Percentiles rank a stretch among this genome's conserved stretches.
phyloP scores from a whole-genome alignment of 2,329 filamentous ascomycete species.

The Sporothrix phasma region DNA sequence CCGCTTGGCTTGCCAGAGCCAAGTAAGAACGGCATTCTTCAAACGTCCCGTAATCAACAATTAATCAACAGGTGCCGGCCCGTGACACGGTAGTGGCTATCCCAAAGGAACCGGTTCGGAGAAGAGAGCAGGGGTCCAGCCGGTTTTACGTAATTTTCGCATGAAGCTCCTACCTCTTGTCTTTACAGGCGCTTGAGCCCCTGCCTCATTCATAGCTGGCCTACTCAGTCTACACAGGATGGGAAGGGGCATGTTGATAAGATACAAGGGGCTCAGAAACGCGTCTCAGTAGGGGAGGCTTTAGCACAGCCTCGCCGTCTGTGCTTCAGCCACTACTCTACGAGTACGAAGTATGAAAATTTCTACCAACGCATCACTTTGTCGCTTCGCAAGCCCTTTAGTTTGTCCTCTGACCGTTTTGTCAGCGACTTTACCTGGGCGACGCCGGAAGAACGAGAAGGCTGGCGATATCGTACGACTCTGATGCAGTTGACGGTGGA shows the following conservation, averaged over 20 bases:
- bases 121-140: background rate
- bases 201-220: background rate
- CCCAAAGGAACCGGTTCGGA: too few species aligned
- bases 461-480: conserved; percentile 15
- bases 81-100: background rate
- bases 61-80: background rate
- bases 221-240: too few species aligned
- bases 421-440: background rate
- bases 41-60: too few species aligned
- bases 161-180: background rate
- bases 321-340: background rate
- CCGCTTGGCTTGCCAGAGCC: too few species aligned
- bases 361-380: background rate
- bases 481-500: conserved; percentile 15
- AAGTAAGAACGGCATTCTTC: too few species aligned
- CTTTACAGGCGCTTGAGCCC: background rate
- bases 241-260: background rate
- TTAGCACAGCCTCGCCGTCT: background rate
- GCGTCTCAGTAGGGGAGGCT: too few species aligned
- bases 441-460: background rate
- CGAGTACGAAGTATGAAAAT: too few species aligned
- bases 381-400: background rate
- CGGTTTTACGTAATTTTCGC: background rate
- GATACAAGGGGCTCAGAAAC: too few species aligned
- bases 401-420: background rate